Evolutionary conservation across 495 filamentous ascomycete genomes (phyloP).

Genomic region (Aspergillus coremiiformis): DNA sequence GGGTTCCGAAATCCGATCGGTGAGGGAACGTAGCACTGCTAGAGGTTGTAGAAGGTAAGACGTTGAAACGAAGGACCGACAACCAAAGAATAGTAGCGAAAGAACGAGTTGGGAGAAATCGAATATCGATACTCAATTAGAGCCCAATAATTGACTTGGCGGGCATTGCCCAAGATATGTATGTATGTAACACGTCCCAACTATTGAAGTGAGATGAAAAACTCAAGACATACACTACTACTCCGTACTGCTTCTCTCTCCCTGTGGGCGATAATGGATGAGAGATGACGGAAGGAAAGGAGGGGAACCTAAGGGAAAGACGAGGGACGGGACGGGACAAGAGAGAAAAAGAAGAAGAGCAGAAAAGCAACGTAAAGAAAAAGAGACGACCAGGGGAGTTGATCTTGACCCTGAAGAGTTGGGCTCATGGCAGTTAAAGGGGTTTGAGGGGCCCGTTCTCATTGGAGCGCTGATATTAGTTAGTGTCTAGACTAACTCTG

Average conservation of each 20-base stretch:
- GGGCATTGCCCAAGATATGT: slow-evolving; percentile 17
- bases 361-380: not conserved
- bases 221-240: slow-evolving; percentile 3
- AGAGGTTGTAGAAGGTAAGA: not conserved
- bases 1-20: not conserved
- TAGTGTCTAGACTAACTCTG: not conserved
- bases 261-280: slow-evolving; percentile 6
- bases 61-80: slow-evolving; percentile 12
- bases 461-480: not conserved
- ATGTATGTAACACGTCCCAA: slow-evolving; percentile 9
- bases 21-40: slow-evolving; percentile 12
- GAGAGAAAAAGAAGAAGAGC: not conserved
- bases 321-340: slow-evolving; percentile 6
- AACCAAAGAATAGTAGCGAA: not conserved
- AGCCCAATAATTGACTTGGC: slow-evolving; percentile 7
- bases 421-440: slow-evolving; percentile 6
- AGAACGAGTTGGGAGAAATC: slow-evolving; percentile 1
- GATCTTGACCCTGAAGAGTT: slow-evolving; percentile 18
- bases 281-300: slow-evolving; percentile 6
- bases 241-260: slow-evolving; percentile 6
- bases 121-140: slow-evolving; percentile 1
- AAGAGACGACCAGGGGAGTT: slow-evolving; percentile 12
- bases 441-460: slow-evolving; percentile 8
- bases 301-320: slow-evolving; percentile 2
- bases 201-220: slow-evolving; percentile 3